Evolutionary conservation across 257 asterid species (phyloP), one percentile per base, ranked within the genome.

Genomic region (Capsicum baccatum): DNA sequence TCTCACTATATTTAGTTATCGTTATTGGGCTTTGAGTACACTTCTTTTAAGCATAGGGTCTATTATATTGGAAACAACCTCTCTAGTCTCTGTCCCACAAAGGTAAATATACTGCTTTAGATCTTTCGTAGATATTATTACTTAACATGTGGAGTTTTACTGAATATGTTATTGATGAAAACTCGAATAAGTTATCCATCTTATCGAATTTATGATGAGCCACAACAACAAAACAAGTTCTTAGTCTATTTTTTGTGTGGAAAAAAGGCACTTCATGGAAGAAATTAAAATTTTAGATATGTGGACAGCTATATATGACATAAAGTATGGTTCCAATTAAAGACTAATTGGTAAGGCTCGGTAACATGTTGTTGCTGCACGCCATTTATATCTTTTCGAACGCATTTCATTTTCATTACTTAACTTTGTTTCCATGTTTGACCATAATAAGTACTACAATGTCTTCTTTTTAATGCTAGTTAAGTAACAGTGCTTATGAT

Each of bases 351-450:
- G 42, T 70, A 9, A 42, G 56, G 35, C 16, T 42, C 44, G 15
- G 52, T 9, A 17, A 47, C 80, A 74, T 12, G 62, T 74, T 74
- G 19, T 52, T 21, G 62, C 55, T 44, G 21, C 57, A 70, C 83
- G 3, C 35, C 39, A 16, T 21, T n/a, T 26, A 11, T 48, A 52
- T 86, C 6, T 33, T 3, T 6, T 84, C 63, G 48, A 83, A 48
- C 84, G 33, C 33, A 83, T 62, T 83, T 85, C 89, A 52, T 37
- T 85, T 78, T 71, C 83, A 9, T 54, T 79, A 4, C 50, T 35
- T 56, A 57, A 82, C 16, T 19, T 64, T 80, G n/a, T 83, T 81
- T 83, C 48, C 79, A 52, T 42, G 71, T 79, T 79, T 83, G 86
- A 79, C 89, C 62, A 68, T 82, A 59, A 37, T 26, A 76, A 26